A percentile compares a stretch with the other conserved stretches of the same genome.
Conservation (phyloP, 1,284 basidiomycete species). For the Boletellus dicymbophilus region DNA sequence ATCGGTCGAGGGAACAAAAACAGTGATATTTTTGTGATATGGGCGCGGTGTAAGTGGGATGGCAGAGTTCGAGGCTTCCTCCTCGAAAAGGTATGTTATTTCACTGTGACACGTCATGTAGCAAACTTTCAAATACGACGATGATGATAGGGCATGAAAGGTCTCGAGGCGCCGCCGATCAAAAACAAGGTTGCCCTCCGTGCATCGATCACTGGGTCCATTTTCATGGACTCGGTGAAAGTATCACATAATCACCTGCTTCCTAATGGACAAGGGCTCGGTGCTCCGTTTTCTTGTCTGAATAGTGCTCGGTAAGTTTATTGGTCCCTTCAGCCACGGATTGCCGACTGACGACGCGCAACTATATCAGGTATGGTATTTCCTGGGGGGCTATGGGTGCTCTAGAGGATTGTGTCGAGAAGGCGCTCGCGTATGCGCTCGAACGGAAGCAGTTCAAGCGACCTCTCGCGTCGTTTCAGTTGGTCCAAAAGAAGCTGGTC, state of each 20-base stretch:
- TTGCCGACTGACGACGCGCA: not conserved
- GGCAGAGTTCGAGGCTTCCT: constrained; percentile 91
- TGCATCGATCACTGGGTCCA: constrained; percentile 89
- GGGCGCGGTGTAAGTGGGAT: constrained; percentile 97
- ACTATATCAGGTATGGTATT: constrained; percentile 71
- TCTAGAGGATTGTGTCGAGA: constrained; percentile 87
- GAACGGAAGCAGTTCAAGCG: constrained; percentile 90
- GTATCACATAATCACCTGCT: constrained; percentile 74
- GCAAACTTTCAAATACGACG: not conserved
- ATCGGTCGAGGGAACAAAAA: constrained; percentile 9
- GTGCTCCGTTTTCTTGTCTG: constrained; percentile 87
- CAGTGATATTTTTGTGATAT: constrained; percentile 87
- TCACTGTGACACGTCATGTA: not conserved
- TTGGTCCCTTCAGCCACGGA: not conserved
- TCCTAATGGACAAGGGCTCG: constrained; percentile 74
- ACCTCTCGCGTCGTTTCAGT: constrained; percentile 93
- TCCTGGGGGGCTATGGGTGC: constrained; percentile 95
- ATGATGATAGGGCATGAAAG: constrained; percentile 74
- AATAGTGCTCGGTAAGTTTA: constrained; percentile 77
- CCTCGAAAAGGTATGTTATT: constrained; percentile 72
- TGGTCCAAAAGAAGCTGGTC: constrained; percentile 95
- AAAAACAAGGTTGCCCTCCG: constrained; percentile 93
- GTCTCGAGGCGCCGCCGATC: constrained; percentile 87
- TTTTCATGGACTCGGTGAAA: constrained; percentile 89
- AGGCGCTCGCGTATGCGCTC: constrained; percentile 83